Evolutionary conservation across 1,284 basidiomycete species (phyloP).

Genomic region (Trametes hirsuta): DNA sequence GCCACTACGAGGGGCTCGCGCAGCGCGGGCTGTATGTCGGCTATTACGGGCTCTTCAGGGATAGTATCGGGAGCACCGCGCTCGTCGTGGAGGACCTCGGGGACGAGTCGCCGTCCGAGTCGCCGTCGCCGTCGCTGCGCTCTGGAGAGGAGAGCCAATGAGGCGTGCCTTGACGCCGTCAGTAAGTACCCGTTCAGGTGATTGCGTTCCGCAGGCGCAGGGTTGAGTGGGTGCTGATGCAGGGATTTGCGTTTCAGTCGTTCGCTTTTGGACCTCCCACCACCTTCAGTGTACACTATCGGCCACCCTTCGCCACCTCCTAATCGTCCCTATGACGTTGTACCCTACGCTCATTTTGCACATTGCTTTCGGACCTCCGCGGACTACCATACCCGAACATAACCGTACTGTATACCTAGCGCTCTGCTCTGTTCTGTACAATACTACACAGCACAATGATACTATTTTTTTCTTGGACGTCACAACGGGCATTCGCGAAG

Average conservation of each 20-base stretch:
- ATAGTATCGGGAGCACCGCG: constrained; percentile 23
- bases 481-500: background rate
- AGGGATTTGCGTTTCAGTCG: too few species aligned
- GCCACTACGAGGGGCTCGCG: constrained; percentile 21
- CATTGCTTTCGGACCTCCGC: too few species aligned
- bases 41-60: constrained; percentile 23
- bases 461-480: too few species aligned
- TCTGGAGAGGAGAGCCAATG: background rate
- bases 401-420: background rate
- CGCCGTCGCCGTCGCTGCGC: background rate
- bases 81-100: constrained; percentile 24
- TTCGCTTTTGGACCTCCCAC: too few species aligned
- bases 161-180: background rate
- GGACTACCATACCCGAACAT: background rate
- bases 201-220: background rate
- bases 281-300: too few species aligned
- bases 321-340: too few species aligned
- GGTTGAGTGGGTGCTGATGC: too few species aligned
- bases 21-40: constrained; percentile 23
- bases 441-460: background rate
- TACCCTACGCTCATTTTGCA: too few species aligned
- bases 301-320: too few species aligned
- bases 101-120: constrained; percentile 13
- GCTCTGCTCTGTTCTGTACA: background rate
- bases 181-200: background rate